Conservation (phyloP, 768 basidiomycete species). For the Rhodosporidiobolus sp. region DNA sequence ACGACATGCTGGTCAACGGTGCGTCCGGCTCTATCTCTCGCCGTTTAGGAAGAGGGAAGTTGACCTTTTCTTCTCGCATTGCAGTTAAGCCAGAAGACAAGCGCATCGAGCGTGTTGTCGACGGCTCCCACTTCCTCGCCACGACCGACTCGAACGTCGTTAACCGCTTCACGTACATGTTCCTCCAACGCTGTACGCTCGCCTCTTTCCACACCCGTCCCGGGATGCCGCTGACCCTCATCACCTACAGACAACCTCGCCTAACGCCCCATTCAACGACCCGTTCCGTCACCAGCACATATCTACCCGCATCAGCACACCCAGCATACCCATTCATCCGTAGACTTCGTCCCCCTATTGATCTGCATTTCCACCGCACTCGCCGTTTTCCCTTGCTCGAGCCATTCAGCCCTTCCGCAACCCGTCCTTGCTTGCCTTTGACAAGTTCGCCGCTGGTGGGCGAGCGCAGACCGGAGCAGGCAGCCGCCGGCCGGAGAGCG, state of each 20-base stretch:
- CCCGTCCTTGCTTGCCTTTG: too few species aligned
- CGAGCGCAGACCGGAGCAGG: too few species aligned
- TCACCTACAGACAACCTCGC: neutral
- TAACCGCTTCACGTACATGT: slow-evolving; percentile 15
- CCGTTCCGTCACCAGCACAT: too few species aligned
- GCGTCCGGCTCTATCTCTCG: neutral
- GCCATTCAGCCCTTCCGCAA: too few species aligned
- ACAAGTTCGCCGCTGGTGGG: too few species aligned
- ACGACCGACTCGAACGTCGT: slow-evolving; percentile 20
- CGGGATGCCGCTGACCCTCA: neutral
- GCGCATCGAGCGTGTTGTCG: slow-evolving; percentile 14
- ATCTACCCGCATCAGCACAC: too few species aligned
- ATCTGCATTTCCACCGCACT: too few species aligned
- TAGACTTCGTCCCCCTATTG: too few species aligned
- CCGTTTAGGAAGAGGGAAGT: rapidly evolving
- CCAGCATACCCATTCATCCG: too few species aligned
- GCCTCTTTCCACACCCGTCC: neutral
- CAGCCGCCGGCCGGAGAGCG: too few species aligned
- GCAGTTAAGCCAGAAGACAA: slow-evolving; percentile 8
- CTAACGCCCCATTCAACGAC: neutral
- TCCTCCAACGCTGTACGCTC: slow-evolving; percentile 18
- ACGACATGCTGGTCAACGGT: slow-evolving; percentile 14
- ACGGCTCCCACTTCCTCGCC: slow-evolving; percentile 13
- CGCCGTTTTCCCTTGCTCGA: too few species aligned
- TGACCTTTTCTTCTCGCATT: rapidly evolving